Percentiles rank a stretch among this genome's conserved stretches.
These are phyloP conservation scores for slime mould (Dictyostelium discoideum) DNA, from an alignment of 78 protist species.

Conservation along the genomic window DNA sequence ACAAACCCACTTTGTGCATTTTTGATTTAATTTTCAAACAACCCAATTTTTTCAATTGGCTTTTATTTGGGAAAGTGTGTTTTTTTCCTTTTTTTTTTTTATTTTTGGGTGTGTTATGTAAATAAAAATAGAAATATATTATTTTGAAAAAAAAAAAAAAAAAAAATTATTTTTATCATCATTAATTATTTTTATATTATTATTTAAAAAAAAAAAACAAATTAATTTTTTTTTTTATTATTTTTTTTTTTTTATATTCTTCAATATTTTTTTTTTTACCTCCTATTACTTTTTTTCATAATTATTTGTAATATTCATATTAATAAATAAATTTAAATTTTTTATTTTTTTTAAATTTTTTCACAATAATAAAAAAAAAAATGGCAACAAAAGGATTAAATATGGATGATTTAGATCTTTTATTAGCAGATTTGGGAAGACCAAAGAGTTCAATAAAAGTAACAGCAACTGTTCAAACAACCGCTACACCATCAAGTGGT, in stretches of 20 bases:
- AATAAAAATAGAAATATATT: background rate
- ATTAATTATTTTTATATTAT: no score
- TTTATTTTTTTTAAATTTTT: background rate
- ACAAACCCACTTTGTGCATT: background rate
- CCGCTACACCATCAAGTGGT: background rate
- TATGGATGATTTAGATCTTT: conserved; percentile 86
- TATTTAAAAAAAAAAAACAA: background rate
- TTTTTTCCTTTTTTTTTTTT: background rate
- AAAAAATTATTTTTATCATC: background rate
- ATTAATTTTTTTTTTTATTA: background rate
- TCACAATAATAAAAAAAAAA: background rate
- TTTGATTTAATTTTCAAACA: background rate
- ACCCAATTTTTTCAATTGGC: background rate
- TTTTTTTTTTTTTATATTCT: no score
- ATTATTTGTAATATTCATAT: background rate
- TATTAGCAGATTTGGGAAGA: conserved; percentile 83
- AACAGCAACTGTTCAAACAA: background rate
- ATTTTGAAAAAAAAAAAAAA: background rate
- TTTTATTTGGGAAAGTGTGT: background rate
- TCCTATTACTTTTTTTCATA: background rate
- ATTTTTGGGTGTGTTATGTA: background rate
- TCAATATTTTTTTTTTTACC: background rate
- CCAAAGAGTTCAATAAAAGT: conserved; percentile 38
- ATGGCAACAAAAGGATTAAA: conserved; percentile 47
- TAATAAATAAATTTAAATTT: background rate